Conservation (phyloP, 306 rosid species). For the Pyrus betulifolia region DNA sequence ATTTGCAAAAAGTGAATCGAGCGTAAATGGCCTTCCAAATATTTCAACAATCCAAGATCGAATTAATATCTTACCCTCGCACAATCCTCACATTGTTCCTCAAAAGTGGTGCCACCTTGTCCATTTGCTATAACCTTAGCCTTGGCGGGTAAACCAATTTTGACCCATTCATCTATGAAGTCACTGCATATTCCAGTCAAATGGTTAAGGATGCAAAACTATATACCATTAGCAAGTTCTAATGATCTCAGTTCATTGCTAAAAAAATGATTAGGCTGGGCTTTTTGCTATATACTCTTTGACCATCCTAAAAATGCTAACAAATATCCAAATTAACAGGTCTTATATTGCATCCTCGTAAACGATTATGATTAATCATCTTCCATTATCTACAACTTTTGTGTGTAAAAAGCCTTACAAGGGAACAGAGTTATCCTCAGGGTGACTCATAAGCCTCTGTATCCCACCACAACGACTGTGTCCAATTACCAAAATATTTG, state of each 20-base stretch:
- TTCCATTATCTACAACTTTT: neutral
- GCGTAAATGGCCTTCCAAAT: too few relatives aligned
- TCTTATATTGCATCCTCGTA: too few relatives aligned
- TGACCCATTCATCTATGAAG: slow-evolving; percentile 70
- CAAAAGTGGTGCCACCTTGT: neutral
- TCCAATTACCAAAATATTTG: slow-evolving; percentile 55
- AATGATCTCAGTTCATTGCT: neutral
- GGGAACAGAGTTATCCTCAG: slow-evolving; percentile 36
- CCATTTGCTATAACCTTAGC: slow-evolving; percentile 20
- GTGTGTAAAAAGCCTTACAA: slow-evolving; percentile 19
- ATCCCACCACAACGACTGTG: slow-evolving; percentile 72
- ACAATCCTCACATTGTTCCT: slow-evolving; percentile 29
- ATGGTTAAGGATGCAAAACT: neutral
- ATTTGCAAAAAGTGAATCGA: too few relatives aligned
- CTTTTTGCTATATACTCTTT: too few relatives aligned
- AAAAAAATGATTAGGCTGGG: too few relatives aligned
- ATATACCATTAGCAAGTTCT: neutral
- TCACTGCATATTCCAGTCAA: slow-evolving; percentile 31
- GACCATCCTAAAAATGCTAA: too few relatives aligned
- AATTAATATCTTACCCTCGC: slow-evolving; percentile 27
- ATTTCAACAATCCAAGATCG: too few relatives aligned
- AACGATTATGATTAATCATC: neutral
- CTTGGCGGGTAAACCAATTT: slow-evolving; percentile 52
- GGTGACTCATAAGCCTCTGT: slow-evolving; percentile 51
- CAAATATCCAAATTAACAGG: too few relatives aligned